Evolutionary conservation across 139 green algal genomes (phyloP).

Genomic region (Nannochloris sp.): DNA sequence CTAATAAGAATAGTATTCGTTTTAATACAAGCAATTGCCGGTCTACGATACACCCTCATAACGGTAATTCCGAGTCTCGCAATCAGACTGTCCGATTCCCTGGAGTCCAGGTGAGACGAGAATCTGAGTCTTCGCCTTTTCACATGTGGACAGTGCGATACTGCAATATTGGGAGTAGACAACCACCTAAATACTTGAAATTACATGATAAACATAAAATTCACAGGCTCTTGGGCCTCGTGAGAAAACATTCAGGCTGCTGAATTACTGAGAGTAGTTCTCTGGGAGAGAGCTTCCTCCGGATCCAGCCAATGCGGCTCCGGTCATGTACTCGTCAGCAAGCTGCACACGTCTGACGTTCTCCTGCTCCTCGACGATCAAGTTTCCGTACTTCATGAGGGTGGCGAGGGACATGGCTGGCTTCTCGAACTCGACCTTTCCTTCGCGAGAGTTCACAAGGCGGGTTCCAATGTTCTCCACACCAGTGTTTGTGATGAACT

Average conservation of each 20-base stretch:
- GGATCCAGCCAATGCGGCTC: constrained; percentile 73
- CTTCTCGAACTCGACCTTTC: constrained; percentile 75
- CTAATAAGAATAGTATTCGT: too few species aligned
- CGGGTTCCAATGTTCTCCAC: constrained; percentile 79
- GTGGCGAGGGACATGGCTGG: constrained; percentile 75
- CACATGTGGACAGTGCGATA: too few species aligned
- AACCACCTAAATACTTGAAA: too few species aligned
- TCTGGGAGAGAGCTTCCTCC: constrained; percentile 64
- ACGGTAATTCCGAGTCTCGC: too few species aligned
- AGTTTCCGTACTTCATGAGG: constrained; percentile 81
- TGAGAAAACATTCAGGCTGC: not conserved
- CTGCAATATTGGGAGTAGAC: too few species aligned
- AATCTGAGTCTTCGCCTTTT: too few species aligned
- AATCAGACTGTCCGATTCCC: too few species aligned
- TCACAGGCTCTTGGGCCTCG: not conserved
- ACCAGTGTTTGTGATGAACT: constrained; percentile 71
- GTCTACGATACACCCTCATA: too few species aligned
- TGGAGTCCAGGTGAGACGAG: too few species aligned
- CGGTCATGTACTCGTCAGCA: constrained; percentile 84
- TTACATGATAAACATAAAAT: not conserved
- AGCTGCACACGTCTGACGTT: constrained; percentile 99
- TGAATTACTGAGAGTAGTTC: constrained; percentile 24
- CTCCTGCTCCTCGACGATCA: constrained; percentile 93
- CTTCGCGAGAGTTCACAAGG: constrained; percentile 84
- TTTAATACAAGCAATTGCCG: too few species aligned